Evolutionary conservation across 2,329 filamentous ascomycete species (phyloP), one percentile per base, ranked within the genome.

Genomic region (Blastomyces gilchristii): DNA sequence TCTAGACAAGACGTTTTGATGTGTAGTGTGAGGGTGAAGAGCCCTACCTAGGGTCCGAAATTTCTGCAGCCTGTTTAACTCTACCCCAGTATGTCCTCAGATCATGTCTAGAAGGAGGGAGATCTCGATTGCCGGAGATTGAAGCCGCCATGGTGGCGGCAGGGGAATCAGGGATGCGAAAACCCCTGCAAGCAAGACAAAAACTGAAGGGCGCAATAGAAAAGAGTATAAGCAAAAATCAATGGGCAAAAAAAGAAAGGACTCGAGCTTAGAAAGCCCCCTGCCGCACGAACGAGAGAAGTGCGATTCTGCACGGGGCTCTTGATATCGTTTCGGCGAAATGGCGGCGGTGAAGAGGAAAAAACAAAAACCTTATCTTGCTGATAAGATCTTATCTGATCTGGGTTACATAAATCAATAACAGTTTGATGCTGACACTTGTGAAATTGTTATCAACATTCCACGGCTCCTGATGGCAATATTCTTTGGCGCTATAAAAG

Each of bases 11-110:
- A 5, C 41, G 41, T 31, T 1, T 6, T n/a, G n/a, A 37, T 0
- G 12, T 22, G 12, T 54, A 22, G 28, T 37, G 25, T 45, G 22
- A 61, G 47, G n/a, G 18, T 11, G 31, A n/a, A 6, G 12, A 59
- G 50, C 61, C 89, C 86, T 82, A 97, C 93, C 92, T 94, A 69
- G 94, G 94, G 81, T 99, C 94, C 74, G 92, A 89, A 71, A 99
- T 86, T 71, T 92, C 87, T 65, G 90, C 88, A 22, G 91, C 87
- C 80, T 99, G 93, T 78, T 84, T 85, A 72, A 97, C 94, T 64
- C 94, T 87, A 68, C 94, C 94, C 90, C 90, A 94, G 79, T 99
- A 99, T 57, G 92, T 97, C 73, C 78, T 85, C 71, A 99, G 82
- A 74, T 99, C 90, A 83, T 95, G 93, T 77, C 91, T 91, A 62